Base-by-base conservation (phyloP, 169 alveolate genomes). In the Cystoisospora suis region DNA sequence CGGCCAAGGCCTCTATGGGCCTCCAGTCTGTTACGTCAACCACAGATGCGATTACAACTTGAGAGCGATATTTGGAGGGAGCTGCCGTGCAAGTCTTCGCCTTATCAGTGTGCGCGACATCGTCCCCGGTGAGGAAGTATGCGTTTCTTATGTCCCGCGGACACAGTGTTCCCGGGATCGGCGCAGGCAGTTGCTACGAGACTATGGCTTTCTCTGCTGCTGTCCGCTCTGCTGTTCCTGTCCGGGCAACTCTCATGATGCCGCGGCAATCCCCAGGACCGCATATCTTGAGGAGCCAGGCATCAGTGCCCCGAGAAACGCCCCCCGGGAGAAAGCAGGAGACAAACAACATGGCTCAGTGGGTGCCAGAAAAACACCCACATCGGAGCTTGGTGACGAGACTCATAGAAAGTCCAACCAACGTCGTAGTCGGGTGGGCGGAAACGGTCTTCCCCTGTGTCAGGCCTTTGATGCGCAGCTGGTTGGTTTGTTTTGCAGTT, bases 181-280 rank as follows among this genome's bases (percentile, higher is more conserved):
- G 32, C 6, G 56, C 7, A 34, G 42, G 27, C 83, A 38, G 27
- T 56, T 72, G 56, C 83, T 32, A 1, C 3, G 36, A 0, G 83
- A 29, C 38, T 72, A 72, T 56, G 83, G 83, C 38, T 72, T 72
- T 32, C 53, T 40, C 46, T 72, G 83, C 53, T 38, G 58, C 56
- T 72, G 83, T 17, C 56, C 53, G 53, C 83, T 72, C 56, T 72
- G 83, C 56, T 72, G 83, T 17, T 34, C 40, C 83, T 40, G 83
- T 23, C 29, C 65, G 29, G 65, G 29, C 29, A 12, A 23, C n/a
- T n/a, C n/a, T n/a, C n/a, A n/a, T n/a, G n/a, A n/a, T n/a, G n/a
- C n/a, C n/a, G n/a, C n/a, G n/a, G n/a, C n/a, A n/a, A n/a, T n/a
- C n/a, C n/a, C n/a, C n/a, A n/a, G n/a, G n/a, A n/a, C n/a, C n/a